These are phyloP conservation scores for Hyphochytrium catenoides DNA, from an alignment of 352 stramenopile species.

Conservation along the genomic window DNA sequence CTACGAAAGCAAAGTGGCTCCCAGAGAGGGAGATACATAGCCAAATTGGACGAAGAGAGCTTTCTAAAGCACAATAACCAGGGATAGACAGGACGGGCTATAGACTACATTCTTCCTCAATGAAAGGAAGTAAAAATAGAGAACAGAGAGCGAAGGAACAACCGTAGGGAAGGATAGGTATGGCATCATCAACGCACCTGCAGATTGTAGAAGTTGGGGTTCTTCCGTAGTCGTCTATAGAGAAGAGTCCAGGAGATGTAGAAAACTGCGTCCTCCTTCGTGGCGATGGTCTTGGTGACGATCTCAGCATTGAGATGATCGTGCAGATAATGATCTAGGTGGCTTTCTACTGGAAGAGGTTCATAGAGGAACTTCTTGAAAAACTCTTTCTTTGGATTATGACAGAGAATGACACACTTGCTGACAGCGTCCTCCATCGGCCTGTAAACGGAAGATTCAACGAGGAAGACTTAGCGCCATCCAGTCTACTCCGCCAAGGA, in stretches of 20 bases:
- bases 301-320: constrained; percentile 98
- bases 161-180: too few relatives aligned
- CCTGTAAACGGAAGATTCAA: constrained; percentile 42
- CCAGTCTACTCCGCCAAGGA: too few relatives aligned
- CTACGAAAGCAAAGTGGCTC: too few relatives aligned
- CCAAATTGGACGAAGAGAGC: too few relatives aligned
- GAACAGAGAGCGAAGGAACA: too few relatives aligned
- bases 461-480: too few relatives aligned
- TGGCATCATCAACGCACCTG: constrained; percentile 49
- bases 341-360: constrained; percentile 93
- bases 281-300: constrained; percentile 93
- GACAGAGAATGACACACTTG: constrained; percentile 88
- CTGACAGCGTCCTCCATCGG: constrained; percentile 26
- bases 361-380: constrained; percentile 98
- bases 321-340: constrained; percentile 91
- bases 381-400: constrained; percentile 92
- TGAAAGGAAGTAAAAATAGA: too few relatives aligned
- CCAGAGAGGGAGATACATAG: too few relatives aligned
- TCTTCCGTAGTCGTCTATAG: constrained; percentile 94
- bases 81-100: too few relatives aligned
- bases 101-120: too few relatives aligned
- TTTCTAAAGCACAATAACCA: too few relatives aligned
- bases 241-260: constrained; percentile 99
- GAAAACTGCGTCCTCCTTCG: constrained; percentile 96
- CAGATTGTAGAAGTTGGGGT: constrained; percentile 99